These are phyloP conservation scores for Daldinia caldariorum DNA, from an alignment of 495 filamentous ascomycete species.

Conservation along the genomic window DNA sequence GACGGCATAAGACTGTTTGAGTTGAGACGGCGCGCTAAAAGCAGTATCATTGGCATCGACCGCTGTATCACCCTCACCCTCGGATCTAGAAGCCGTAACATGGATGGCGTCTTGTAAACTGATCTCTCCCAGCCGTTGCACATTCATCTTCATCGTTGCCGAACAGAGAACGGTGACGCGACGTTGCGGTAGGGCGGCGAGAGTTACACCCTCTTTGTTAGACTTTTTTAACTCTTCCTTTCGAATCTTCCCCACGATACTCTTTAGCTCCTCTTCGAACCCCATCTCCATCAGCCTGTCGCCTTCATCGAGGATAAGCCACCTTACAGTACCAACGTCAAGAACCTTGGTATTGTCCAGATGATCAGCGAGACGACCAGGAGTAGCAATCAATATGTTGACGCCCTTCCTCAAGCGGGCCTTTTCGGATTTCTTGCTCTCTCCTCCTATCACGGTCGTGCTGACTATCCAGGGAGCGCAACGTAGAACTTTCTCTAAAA, in stretches of 20 bases:
- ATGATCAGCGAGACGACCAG: slow-evolving; percentile 89
- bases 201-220: slow-evolving; percentile 52
- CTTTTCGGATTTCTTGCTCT: slow-evolving; percentile 98
- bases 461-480: slow-evolving; percentile 90
- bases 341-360: slow-evolving; percentile 89
- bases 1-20: slow-evolving; percentile 89
- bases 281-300: slow-evolving; percentile 97
- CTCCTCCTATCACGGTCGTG: slow-evolving; percentile 91
- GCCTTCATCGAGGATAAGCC: slow-evolving; percentile 94
- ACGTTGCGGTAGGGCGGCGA: slow-evolving; percentile 72
- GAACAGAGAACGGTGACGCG: slow-evolving; percentile 93
- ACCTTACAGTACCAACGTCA: slow-evolving; percentile 87
- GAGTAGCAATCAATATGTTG: slow-evolving; percentile 95
- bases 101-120: slow-evolving; percentile 92
- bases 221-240: slow-evolving; percentile 54
- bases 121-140: slow-evolving; percentile 90
- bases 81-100: slow-evolving; percentile 73
- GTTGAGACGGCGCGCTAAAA: slow-evolving; percentile 89
- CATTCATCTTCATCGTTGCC: slow-evolving; percentile 96
- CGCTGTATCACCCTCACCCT: slow-evolving; percentile 56
- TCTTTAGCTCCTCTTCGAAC: slow-evolving; percentile 86
- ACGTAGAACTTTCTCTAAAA: slow-evolving; percentile 81
- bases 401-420: slow-evolving; percentile 89
- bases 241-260: slow-evolving; percentile 81
- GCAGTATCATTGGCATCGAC: slow-evolving; percentile 59